Evolutionary conservation across 805 yeast species (phyloP).

Genomic region (Wickerhamiella alocasiicola): DNA sequence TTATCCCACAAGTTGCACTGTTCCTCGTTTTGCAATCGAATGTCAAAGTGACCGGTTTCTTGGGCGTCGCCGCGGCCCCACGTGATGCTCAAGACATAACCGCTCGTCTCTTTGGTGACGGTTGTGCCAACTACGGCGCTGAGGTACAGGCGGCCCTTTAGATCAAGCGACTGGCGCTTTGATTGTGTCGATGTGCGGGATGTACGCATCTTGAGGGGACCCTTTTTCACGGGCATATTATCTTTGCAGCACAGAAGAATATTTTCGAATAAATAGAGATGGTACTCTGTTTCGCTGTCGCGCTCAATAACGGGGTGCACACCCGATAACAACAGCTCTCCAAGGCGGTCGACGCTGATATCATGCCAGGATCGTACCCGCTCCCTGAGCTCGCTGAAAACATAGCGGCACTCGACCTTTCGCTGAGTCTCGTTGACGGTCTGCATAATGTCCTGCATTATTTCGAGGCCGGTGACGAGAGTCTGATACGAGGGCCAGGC

Average conservation of each 20-base stretch:
- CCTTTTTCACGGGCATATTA: constrained; percentile 36
- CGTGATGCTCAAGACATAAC: constrained; percentile 24
- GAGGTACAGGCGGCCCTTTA: constrained; percentile 73
- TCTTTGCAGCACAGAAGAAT: constrained; percentile 55
- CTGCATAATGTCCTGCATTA: constrained; percentile 73
- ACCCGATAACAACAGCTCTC: constrained; percentile 70
- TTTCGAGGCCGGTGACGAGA: constrained; percentile 52
- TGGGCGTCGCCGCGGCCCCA: constrained; percentile 46
- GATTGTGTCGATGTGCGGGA: constrained; percentile 14
- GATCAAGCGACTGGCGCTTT: constrained; percentile 33
- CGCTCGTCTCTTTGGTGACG: constrained; percentile 22
- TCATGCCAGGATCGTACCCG: constrained; percentile 90
- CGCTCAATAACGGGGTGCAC: constrained; percentile 42
- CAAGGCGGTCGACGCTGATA: constrained; percentile 63
- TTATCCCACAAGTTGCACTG: constrained; percentile 65
- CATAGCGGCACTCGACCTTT: constrained; percentile 70
- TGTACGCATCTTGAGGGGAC: constrained; percentile 41
- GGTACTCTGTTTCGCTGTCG: constrained; percentile 74
- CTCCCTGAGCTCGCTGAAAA: constrained; percentile 52
- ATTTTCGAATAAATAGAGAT: constrained; percentile 76
- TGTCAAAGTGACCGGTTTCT: constrained; percentile 75
- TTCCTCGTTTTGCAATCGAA: constrained; percentile 77
- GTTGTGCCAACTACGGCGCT: constrained; percentile 45
- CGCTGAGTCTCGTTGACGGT: constrained; percentile 91
- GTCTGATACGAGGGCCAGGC: constrained; percentile 49